Percentiles rank a stretch among this genome's conserved stretches.
phyloP scores from a whole-genome alignment of 768 basidiomycete species.

The Dentipellis fragilis region DNA sequence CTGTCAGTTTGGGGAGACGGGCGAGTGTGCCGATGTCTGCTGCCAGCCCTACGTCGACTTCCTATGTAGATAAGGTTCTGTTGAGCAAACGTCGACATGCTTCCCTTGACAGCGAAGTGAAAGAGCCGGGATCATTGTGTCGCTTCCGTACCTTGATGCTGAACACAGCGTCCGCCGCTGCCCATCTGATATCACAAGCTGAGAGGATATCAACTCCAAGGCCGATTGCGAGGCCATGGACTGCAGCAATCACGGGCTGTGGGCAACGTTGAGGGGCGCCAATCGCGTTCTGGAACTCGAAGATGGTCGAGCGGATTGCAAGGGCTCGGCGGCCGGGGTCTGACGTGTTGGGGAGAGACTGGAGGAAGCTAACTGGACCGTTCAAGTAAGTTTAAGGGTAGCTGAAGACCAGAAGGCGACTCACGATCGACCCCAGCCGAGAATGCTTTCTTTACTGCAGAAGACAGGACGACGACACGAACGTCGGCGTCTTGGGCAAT shows the following conservation, averaged over 20 bases:
- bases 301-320: conserved; percentile 35
- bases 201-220: conserved; percentile 45
- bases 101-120: too few species aligned
- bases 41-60: conserved; percentile 80
- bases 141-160: conserved; percentile 53
- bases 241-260: conserved; percentile 76
- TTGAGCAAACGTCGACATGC: background rate
- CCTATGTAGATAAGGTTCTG: conserved; percentile 30
- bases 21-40: conserved; percentile 85
- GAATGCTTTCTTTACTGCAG: conserved; percentile 60
- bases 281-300: conserved; percentile 62
- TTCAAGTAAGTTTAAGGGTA: background rate
- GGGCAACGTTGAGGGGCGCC: conserved; percentile 54
- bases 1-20: conserved; percentile 66
- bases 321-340: conserved; percentile 50
- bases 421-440: conserved; percentile 78
- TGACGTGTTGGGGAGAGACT: conserved; percentile 19
- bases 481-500: conserved; percentile 46
- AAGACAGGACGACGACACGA: conserved; percentile 65
- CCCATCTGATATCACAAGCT: conserved; percentile 74
- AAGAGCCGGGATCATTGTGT: too few species aligned
- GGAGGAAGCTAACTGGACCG: conserved; percentile 3
- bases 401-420: conserved; percentile 10
- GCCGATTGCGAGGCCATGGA: conserved; percentile 68
- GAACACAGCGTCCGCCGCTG: conserved; percentile 52